A percentile compares a stretch with the other conserved stretches of the same genome.
phyloP scores from a whole-genome alignment of 2,329 filamentous ascomycete genomes.

The Fusarium vanettenii region DNA sequence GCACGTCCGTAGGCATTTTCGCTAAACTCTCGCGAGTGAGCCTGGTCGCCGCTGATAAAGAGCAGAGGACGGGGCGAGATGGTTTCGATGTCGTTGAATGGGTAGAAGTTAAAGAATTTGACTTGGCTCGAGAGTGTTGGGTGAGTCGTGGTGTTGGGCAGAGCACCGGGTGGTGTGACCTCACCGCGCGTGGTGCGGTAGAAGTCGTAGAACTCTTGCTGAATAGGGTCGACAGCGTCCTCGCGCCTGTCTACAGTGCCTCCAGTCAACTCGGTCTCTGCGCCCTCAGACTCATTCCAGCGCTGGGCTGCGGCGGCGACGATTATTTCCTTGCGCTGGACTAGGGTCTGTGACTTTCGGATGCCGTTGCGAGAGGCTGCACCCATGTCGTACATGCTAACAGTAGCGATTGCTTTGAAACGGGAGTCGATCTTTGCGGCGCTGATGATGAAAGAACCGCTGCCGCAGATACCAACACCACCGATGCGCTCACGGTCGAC shows the following conservation, averaged over 20 bases:
- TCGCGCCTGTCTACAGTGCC: neutral
- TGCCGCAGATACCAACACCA: slow-evolving; percentile 46
- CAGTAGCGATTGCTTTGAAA: slow-evolving; percentile 34
- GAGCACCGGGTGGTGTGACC: neutral
- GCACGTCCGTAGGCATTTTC: slow-evolving; percentile 40
- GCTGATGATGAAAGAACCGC: slow-evolving; percentile 47
- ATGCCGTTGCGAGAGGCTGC: neutral
- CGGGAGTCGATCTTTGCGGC: slow-evolving; percentile 49
- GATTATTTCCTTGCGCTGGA: neutral
- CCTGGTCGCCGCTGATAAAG: slow-evolving; percentile 41
- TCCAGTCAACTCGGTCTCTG: neutral
- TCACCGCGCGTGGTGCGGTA: slow-evolving; percentile 18
- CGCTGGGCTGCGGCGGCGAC: neutral
- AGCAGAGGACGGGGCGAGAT: slow-evolving; percentile 47
- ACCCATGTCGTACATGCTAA: slow-evolving; percentile 2
- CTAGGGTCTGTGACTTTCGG: neutral
- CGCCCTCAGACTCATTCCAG: neutral
- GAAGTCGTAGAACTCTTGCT: slow-evolving; percentile 19
- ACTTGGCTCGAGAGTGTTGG: slow-evolving; percentile 42
- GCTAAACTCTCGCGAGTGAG: slow-evolving; percentile 46
- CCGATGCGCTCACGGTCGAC: slow-evolving; percentile 46
- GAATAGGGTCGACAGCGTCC: neutral
- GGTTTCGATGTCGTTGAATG: slow-evolving; percentile 44
- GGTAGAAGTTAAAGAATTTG: slow-evolving; percentile 48
- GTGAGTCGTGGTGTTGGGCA: slow-evolving; percentile 44